Percentiles rank a stretch among this genome's conserved stretches.
Evolutionary conservation across 208 protist species (phyloP).

Genomic region (Trypanosoma scelopori): DNA sequence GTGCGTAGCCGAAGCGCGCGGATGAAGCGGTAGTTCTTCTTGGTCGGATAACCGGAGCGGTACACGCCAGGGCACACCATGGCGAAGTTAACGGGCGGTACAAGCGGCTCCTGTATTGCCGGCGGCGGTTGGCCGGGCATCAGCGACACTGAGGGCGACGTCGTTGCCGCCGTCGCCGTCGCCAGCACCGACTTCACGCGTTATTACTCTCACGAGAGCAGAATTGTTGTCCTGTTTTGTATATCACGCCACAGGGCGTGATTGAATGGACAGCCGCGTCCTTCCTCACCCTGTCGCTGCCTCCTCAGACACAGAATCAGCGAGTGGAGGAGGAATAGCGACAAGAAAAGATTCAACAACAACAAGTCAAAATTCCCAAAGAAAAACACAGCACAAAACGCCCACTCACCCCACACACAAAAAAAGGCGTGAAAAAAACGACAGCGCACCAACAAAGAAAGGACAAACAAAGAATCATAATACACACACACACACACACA

Average conservation of each 20-base stretch:
- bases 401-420: background rate
- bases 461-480: background rate
- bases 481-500: slow-evolving; percentile 3
- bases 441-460: background rate
- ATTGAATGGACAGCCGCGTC: too few species aligned
- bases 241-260: too few species aligned
- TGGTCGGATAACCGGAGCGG: slow-evolving; percentile 95
- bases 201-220: too few species aligned
- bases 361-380: too few species aligned
- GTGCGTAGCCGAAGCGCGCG: slow-evolving; percentile 92
- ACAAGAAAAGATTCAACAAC: too few species aligned
- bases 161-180: background rate
- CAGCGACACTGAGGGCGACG: slow-evolving; percentile 21
- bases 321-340: too few species aligned
- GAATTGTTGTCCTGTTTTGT: too few species aligned
- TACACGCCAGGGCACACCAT: slow-evolving; percentile 97
- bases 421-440: background rate
- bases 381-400: background rate
- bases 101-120: slow-evolving; percentile 54
- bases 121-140: background rate
- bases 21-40: slow-evolving; percentile 97
- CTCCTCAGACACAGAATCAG: too few species aligned
- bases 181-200: too few species aligned
- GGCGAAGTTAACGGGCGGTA: slow-evolving; percentile 93
- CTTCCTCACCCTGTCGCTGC: too few species aligned